Evolutionary conservation across 305 asterid species (phyloP).

Genomic region (Solanum hybrid): DNA sequence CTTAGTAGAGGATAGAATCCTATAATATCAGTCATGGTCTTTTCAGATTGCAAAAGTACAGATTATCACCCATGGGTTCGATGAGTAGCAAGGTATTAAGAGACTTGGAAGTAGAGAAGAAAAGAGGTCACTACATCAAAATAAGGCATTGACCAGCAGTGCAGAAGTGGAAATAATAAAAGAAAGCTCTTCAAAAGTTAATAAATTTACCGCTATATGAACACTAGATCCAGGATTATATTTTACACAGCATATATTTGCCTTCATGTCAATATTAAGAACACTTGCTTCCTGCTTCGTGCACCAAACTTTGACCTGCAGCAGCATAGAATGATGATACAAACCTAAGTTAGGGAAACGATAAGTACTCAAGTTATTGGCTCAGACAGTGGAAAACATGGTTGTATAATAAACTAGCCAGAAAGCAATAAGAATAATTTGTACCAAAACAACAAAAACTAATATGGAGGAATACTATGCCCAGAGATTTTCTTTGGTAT

Average conservation of each 20-base stretch:
- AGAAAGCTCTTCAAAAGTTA: neutral
- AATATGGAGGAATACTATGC: neutral
- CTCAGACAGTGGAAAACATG: neutral
- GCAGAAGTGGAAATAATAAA: neutral
- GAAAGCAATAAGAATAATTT: neutral
- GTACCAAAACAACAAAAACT: neutral
- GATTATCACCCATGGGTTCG: neutral
- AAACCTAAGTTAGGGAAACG: neutral
- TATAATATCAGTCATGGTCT: neutral
- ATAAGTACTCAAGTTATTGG: neutral
- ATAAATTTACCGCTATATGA: conserved; percentile 44
- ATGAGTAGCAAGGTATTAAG: neutral
- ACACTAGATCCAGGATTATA: conserved; percentile 66
- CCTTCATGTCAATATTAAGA: conserved; percentile 63
- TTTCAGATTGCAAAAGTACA: neutral
- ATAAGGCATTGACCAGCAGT: neutral
- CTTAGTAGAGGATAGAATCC: neutral
- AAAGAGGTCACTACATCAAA: neutral
- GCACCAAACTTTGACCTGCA: conserved; percentile 70
- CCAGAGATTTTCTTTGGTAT: neutral
- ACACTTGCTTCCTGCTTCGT: conserved; percentile 65
- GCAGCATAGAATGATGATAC: conserved; percentile 3
- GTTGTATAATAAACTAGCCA: neutral
- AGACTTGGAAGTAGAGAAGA: neutral
- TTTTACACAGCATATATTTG: conserved; percentile 72